Conservation (phyloP, 345 rosid genomes). For the Microthlaspi erraticum region DNA sequence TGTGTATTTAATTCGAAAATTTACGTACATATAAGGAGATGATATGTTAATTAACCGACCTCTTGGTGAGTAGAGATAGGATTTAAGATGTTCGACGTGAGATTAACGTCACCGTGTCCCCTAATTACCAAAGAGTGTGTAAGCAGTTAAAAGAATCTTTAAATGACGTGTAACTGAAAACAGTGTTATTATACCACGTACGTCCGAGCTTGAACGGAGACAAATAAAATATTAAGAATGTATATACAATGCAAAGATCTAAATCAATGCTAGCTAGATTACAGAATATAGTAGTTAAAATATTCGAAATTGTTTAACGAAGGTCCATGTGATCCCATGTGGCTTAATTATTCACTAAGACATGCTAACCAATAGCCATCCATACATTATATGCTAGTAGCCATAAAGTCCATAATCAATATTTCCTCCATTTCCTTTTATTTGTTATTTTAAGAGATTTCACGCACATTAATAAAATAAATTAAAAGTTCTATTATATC, state of each 20-base stretch:
- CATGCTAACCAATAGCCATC: constrained; percentile 34
- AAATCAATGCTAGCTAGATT: background rate
- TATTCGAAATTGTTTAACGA: constrained; percentile 4
- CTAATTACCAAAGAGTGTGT: background rate
- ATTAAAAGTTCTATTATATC: too few relatives aligned
- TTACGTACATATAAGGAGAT: background rate
- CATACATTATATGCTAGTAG: too few relatives aligned
- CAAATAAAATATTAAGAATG: background rate
- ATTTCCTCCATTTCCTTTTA: too few relatives aligned
- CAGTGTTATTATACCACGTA: background rate
- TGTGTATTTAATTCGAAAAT: background rate
- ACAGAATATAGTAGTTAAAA: constrained; percentile 14
- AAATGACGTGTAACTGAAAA: background rate
- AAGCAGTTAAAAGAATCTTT: constrained; percentile 4
- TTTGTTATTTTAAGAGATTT: too few relatives aligned
- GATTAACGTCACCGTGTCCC: constrained; percentile 14
- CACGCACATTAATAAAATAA: too few relatives aligned
- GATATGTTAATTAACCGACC: background rate
- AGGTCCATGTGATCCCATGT: constrained; percentile 38
- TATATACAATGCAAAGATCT: background rate
- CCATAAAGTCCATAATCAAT: too few relatives aligned
- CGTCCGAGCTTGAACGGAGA: constrained; percentile 9
- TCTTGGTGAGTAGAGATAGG: too few relatives aligned
- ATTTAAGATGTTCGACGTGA: constrained; percentile 22
- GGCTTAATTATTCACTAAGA: constrained; percentile 22